Evolutionary conservation across 2,329 filamentous ascomycete genomes (phyloP), one percentile per base, ranked within the genome.

Genomic region (Paecilomyces niveus): DNA sequence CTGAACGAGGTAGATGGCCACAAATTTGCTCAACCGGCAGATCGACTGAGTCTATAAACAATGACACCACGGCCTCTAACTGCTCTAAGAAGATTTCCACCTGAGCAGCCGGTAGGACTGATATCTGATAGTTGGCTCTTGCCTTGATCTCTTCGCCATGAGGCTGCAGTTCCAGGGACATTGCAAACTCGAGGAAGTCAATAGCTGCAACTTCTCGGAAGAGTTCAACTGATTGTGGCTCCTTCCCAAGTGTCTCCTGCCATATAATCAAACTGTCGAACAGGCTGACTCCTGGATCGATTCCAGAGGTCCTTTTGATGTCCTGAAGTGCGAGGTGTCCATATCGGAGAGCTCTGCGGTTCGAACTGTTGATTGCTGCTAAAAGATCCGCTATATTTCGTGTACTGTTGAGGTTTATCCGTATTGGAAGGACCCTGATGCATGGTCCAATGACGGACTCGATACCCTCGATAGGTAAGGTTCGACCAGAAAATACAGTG

Each of bases 251-350:
- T 0, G 87, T 89, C 67, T 96, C 88, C 65, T 97, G 92, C 80
- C 92, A 97, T 0, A 92, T 86, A 65, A 96, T 87, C 0, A 96
- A 76, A 0, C 87, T 81, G 64, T 96, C 89, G 64, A 93, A 96
- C 0, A 96, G 73, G 1, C 75, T 74, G 6, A 58, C 55, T 45
- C 84, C 80, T 0, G 81, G 77, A 0, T 84, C 78, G 29, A 80
- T 74, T 0, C 80, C 82, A 2, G 81, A 83, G 1, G 81, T 72
- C 63, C 82, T 84, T 66, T 85, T 87, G 63, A 96, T 89, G 1
- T 91, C 85, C 0, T 83, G 76, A 2, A 95, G 78, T 0, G 90
- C 81, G 5, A 92, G 67, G 1, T 77, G 76, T 22, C 82, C 83
- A 68, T 93, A 80, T 15, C 83, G 79, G 55, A 96, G 79, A 57